These are phyloP conservation scores for Rugonectria rugulosa DNA, from an alignment of 2,329 filamentous ascomycete species.

Conservation along the genomic window DNA sequence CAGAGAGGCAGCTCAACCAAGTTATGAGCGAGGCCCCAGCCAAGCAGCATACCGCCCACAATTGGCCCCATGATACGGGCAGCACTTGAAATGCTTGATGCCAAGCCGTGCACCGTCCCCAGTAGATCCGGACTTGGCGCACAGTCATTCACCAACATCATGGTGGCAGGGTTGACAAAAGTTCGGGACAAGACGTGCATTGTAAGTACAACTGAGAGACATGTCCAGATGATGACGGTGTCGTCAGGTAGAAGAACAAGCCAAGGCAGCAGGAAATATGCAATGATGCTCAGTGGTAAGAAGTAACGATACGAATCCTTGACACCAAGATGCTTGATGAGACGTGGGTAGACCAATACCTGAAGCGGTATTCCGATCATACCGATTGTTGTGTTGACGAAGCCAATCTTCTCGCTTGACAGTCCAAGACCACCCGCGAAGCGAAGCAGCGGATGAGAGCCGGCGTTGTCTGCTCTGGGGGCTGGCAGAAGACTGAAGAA, in stretches of 20 bases:
- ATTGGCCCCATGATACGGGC: too few relatives aligned
- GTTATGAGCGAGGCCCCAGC: too few relatives aligned
- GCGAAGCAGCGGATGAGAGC: conserved; percentile 21
- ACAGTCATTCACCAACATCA: too few relatives aligned
- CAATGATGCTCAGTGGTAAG: conserved; percentile 31
- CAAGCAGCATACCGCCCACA: too few relatives aligned
- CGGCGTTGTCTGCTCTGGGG: conserved; percentile 7
- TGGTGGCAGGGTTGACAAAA: too few relatives aligned
- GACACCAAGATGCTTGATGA: conserved; percentile 27
- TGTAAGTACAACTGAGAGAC: conserved; percentile 22
- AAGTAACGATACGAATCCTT: conserved; percentile 29
- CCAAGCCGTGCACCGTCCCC: too few relatives aligned
- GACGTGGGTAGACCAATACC: conserved; percentile 30
- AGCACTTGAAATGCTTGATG: too few relatives aligned
- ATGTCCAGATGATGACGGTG: conserved; percentile 27
- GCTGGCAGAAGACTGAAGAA: conserved; percentile 33
- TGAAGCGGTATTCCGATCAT: conserved; percentile 34
- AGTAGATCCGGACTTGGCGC: too few relatives aligned
- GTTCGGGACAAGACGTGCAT: too few relatives aligned
- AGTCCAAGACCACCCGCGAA: conserved; percentile 36
- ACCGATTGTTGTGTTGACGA: conserved; percentile 37
- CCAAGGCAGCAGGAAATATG: conserved; percentile 32
- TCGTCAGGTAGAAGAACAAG: conserved; percentile 29
- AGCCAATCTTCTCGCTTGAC: conserved; percentile 32
- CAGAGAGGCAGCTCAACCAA: too few relatives aligned